A percentile compares a stretch with the other conserved stretches of the same genome.
These are phyloP conservation scores for Xylaria polymorpha DNA, from an alignment of 2,329 filamentous ascomycete genomes.

Conservation along the genomic window DNA sequence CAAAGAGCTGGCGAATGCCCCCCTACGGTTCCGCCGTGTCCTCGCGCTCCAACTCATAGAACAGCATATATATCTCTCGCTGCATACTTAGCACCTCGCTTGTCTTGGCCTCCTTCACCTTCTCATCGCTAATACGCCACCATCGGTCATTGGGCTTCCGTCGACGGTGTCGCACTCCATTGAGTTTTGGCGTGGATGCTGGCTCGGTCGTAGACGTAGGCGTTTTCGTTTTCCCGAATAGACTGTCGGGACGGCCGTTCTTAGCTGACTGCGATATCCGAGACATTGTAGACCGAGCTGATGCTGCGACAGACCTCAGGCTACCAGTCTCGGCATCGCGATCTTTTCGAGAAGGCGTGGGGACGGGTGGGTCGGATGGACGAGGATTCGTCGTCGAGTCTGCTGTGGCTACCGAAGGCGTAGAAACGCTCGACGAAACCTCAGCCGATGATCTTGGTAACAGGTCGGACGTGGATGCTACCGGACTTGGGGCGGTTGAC, in stretches of 20 bases:
- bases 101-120: constrained; percentile 93
- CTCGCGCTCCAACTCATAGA: constrained; percentile 85
- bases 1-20: constrained; percentile 37
- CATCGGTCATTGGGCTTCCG: constrained; percentile 79
- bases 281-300: constrained; percentile 65
- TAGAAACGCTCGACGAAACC: constrained; percentile 54
- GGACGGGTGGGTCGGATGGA: constrained; percentile 36
- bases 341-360: constrained; percentile 49
- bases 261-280: constrained; percentile 57
- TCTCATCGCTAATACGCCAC: constrained; percentile 99
- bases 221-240: constrained; percentile 41
- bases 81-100: constrained; percentile 93
- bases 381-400: constrained; percentile 37
- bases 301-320: constrained; percentile 67
- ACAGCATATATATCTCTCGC: constrained; percentile 93
- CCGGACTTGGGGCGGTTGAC: constrained; percentile 55
- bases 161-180: constrained; percentile 46
- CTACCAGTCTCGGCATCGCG: constrained; percentile 63
- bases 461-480: constrained; percentile 61
- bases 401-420: constrained; percentile 44
- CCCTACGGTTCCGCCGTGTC: constrained; percentile 41
- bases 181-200: constrained; percentile 33
- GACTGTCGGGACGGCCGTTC: constrained; percentile 49
- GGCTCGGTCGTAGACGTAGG: constrained; percentile 40
- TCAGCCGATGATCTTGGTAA: constrained; percentile 54